Evolutionary conservation across 2,329 filamentous ascomycete genomes (phyloP).

Genomic region (Metarhizium brunneum): DNA sequence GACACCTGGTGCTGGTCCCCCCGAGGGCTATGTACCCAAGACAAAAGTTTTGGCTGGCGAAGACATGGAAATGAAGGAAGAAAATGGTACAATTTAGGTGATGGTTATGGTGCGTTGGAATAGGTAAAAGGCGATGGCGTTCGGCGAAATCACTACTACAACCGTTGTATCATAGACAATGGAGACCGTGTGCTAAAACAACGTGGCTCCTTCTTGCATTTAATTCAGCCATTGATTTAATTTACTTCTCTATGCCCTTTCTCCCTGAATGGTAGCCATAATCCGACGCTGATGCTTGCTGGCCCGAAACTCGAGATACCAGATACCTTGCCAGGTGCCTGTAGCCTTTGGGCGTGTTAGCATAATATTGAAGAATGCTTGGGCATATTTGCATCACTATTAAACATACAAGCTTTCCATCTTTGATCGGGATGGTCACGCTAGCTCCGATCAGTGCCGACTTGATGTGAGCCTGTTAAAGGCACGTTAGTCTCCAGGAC

Average conservation of each 20-base stretch:
- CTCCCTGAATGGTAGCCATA: slow-evolving; percentile 89
- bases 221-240: background rate
- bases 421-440: slow-evolving; percentile 80
- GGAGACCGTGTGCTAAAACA: background rate
- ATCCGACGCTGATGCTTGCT: slow-evolving; percentile 70
- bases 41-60: slow-evolving; percentile 57
- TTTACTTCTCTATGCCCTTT: slow-evolving; percentile 41
- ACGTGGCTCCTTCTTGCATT: background rate
- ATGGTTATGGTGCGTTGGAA: slow-evolving; percentile 12
- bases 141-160: slow-evolving; percentile 19
- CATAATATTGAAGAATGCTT: background rate
- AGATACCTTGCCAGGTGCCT: slow-evolving; percentile 79
- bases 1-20: slow-evolving; percentile 61
- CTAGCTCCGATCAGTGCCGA: slow-evolving; percentile 81
- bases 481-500: background rate
- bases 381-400: background rate
- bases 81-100: slow-evolving; percentile 27
- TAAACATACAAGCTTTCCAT: slow-evolving; percentile 61
- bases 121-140: slow-evolving; percentile 24
- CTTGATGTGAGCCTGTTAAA: slow-evolving; percentile 74
- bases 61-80: slow-evolving; percentile 52
- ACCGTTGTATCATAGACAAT: slow-evolving; percentile 7
- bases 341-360: slow-evolving; percentile 33
- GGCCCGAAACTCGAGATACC: slow-evolving; percentile 84
- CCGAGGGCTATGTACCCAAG: slow-evolving; percentile 51